Evolutionary conservation across 805 yeast species (phyloP).

Genomic region (Wickerhamomyces tratensis): DNA sequence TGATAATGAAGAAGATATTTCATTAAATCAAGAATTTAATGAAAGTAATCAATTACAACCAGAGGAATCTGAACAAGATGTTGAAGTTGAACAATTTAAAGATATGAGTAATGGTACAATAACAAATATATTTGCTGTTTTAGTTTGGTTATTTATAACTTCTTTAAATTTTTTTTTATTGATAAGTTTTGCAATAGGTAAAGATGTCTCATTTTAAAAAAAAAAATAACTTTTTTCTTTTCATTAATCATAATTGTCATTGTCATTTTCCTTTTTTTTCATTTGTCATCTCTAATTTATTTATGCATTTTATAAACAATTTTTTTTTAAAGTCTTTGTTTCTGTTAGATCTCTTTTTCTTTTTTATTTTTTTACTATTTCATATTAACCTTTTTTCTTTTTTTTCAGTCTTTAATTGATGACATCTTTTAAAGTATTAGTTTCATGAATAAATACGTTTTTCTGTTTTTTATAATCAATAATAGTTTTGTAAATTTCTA

Average conservation of each 20-base stretch:
- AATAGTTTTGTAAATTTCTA: no score
- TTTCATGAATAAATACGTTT: no score
- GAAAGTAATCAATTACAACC: neutral
- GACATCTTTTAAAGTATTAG: no score
- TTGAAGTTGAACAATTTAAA: conserved; percentile 3
- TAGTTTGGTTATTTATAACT: conserved; percentile 62
- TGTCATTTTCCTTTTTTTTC: neutral
- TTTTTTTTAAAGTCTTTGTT: neutral
- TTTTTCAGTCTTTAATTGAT: no score
- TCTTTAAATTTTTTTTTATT: conserved; percentile 59
- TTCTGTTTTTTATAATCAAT: no score
- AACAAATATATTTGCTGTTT: conserved; percentile 39
- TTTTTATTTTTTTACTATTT: no score
- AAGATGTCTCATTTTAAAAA: conserved; percentile 25
- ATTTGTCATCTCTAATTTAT: no score
- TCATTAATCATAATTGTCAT: neutral
- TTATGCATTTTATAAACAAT: neutral
- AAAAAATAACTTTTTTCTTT: neutral
- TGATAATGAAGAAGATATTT: neutral
- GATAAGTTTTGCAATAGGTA: conserved; percentile 36
- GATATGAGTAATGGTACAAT: conserved; percentile 36
- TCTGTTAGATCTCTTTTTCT: no score
- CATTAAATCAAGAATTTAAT: neutral
- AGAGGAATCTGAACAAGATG: neutral
- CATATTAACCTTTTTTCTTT: no score